These are phyloP conservation scores for Aspergillus sp. DNA, from an alignment of 2,329 filamentous ascomycete species.

Conservation along the genomic window DNA sequence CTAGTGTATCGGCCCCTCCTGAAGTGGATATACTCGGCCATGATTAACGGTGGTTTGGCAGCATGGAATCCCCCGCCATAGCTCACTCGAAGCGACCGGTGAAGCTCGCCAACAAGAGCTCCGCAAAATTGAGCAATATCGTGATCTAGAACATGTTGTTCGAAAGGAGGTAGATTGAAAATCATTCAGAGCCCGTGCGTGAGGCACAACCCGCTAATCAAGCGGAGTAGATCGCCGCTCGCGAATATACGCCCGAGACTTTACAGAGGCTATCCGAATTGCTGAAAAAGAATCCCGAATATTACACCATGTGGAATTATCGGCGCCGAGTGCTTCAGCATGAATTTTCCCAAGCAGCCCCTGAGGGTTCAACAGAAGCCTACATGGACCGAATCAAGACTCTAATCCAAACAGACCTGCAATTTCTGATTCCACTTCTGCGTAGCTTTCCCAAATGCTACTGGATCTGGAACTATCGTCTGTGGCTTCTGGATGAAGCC, in stretches of 20 bases:
- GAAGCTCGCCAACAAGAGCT: conserved; percentile 70
- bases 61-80: conserved; percentile 79
- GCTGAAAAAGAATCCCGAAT: conserved; percentile 48
- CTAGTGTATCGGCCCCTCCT: conserved; percentile 26
- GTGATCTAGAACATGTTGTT: conserved; percentile 66
- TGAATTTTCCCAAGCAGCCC: conserved; percentile 47
- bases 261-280: conserved; percentile 46
- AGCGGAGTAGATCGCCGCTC: conserved; percentile 35
- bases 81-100: conserved; percentile 62
- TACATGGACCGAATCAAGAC: conserved; percentile 47
- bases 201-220: conserved; percentile 1
- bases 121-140: conserved; percentile 74
- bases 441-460: conserved; percentile 93
- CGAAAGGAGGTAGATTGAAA: conserved; percentile 57
- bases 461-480: conserved; percentile 97
- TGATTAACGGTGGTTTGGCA: conserved; percentile 43
- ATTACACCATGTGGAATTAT: conserved; percentile 51
- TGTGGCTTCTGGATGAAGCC: conserved; percentile 77
- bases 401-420: conserved; percentile 70
- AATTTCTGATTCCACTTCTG: conserved; percentile 80
- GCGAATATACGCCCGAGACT: conserved; percentile 44
- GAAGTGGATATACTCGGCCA: background rate
- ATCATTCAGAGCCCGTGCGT: background rate
- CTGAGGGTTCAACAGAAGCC: conserved; percentile 29
- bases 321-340: conserved; percentile 69